Evolutionary conservation across 2,329 filamentous ascomycete genomes (phyloP).

Genomic region (Chalaropsis ovoidea): DNA sequence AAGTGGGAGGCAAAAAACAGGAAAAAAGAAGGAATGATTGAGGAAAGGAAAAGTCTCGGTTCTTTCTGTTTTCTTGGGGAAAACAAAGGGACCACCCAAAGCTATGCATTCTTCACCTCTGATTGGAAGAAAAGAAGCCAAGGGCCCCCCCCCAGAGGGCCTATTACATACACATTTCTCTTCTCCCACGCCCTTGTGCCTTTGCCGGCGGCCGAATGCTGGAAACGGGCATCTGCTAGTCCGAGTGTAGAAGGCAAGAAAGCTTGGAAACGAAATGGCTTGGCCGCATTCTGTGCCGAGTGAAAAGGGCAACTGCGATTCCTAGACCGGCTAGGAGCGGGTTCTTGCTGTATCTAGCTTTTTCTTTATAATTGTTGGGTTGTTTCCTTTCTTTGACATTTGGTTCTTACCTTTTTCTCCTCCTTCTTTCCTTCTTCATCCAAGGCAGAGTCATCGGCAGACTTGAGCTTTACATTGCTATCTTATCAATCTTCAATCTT

Average conservation of each 20-base stretch:
- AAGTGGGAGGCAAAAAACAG: background rate
- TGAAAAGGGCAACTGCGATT: slow-evolving; percentile 26
- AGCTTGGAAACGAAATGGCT: background rate
- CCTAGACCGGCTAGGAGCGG: slow-evolving; percentile 7
- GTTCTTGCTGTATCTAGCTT: slow-evolving; percentile 11
- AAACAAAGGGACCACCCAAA: background rate
- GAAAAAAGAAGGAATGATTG: background rate
- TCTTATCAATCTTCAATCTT: background rate
- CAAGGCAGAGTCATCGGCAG: slow-evolving; percentile 24
- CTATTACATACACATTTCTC: background rate
- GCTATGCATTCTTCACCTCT: background rate
- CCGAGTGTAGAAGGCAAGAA: slow-evolving; percentile 11
- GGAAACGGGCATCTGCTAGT: slow-evolving; percentile 13
- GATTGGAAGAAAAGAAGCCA: background rate
- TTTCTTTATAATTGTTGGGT: slow-evolving; percentile 17
- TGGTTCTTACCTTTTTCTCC: slow-evolving; percentile 17
- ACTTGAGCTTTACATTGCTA: slow-evolving; percentile 17
- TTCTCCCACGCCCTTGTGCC: no score
- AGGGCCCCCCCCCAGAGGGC: background rate
- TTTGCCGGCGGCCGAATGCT: slow-evolving; percentile 10
- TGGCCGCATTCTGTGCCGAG: slow-evolving; percentile 1
- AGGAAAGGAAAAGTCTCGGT: background rate
- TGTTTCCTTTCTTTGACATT: slow-evolving; percentile 15
- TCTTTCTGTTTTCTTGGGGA: background rate
- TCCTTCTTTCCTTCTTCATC: slow-evolving; percentile 22